Conservation (phyloP, 345 rosid genomes). For the Schrenkiella parvula region DNA sequence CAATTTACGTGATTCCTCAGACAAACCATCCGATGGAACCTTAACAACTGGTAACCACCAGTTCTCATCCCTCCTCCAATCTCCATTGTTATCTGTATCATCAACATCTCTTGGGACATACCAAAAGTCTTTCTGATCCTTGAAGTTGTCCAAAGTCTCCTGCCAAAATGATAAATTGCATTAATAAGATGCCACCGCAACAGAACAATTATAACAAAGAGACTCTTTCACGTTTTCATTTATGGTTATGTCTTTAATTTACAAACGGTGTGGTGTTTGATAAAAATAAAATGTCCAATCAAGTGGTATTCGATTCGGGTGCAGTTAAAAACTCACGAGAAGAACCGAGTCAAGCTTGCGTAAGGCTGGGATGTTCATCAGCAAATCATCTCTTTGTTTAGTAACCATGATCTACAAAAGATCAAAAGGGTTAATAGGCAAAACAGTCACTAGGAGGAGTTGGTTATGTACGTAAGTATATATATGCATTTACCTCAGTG, state of each 20-base stretch:
- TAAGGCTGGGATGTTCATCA: constrained; percentile 69
- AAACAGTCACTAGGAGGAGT: background rate
- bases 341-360: constrained; percentile 86
- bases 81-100: constrained; percentile 44
- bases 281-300: background rate
- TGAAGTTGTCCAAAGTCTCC: constrained; percentile 72
- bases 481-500: constrained; percentile 55
- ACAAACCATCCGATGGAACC: constrained; percentile 64
- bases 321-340: constrained; percentile 43
- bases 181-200: background rate
- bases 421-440: background rate
- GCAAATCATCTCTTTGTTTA: constrained; percentile 78
- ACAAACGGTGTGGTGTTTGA: background rate
- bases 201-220: background rate
- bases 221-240: background rate
- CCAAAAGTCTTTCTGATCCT: constrained; percentile 74
- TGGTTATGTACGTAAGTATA: background rate
- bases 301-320: background rate
- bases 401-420: constrained; percentile 71
- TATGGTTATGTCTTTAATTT: background rate
- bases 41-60: constrained; percentile 89
- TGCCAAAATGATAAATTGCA: constrained; percentile 29
- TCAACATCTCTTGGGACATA: constrained; percentile 54
- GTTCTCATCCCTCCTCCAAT: constrained; percentile 48
- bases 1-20: constrained; percentile 58